phyloP scores from a whole-genome alignment of 2,329 filamentous ascomycete species.

The Tympanopsis confertula region DNA sequence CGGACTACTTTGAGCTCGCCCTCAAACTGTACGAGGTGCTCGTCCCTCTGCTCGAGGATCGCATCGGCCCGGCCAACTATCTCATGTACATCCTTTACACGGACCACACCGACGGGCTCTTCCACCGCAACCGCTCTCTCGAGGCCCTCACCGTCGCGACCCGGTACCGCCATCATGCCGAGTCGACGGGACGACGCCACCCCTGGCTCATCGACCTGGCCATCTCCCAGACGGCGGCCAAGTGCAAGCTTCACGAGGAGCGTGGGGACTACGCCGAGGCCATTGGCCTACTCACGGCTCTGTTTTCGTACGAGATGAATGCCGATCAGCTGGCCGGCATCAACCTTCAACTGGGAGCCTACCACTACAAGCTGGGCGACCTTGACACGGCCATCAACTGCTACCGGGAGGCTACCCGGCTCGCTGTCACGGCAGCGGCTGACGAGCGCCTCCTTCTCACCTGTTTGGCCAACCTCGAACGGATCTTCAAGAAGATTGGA shows the following conservation, averaged over 20 bases:
- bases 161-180: slow-evolving; percentile 14
- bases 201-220: slow-evolving; percentile 18
- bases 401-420: slow-evolving; percentile 15
- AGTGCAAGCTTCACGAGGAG: slow-evolving; percentile 14
- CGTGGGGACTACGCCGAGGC: slow-evolving; percentile 16
- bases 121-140: slow-evolving; percentile 11
- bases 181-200: slow-evolving; percentile 15
- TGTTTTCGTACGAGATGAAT: slow-evolving; percentile 15
- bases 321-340: slow-evolving; percentile 18
- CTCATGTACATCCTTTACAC: slow-evolving; percentile 19
- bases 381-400: slow-evolving; percentile 13
- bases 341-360: slow-evolving; percentile 18
- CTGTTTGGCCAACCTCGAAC: slow-evolving; percentile 20
- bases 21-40: slow-evolving; percentile 16
- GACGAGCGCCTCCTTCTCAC: slow-evolving; percentile 18
- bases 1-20: slow-evolving; percentile 19
- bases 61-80: slow-evolving; percentile 17
- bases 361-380: slow-evolving; percentile 15
- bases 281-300: slow-evolving; percentile 12
- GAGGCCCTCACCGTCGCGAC: slow-evolving; percentile 16
- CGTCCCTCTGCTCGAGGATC: slow-evolving; percentile 16
- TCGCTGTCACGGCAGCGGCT: slow-evolving; percentile 13
- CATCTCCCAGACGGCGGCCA: slow-evolving; percentile 15
- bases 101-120: slow-evolving; percentile 20
- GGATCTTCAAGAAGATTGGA: slow-evolving; percentile 10